Conservation (phyloP, 345 rosid genomes). For the Erysimum cheiranthoides region DNA sequence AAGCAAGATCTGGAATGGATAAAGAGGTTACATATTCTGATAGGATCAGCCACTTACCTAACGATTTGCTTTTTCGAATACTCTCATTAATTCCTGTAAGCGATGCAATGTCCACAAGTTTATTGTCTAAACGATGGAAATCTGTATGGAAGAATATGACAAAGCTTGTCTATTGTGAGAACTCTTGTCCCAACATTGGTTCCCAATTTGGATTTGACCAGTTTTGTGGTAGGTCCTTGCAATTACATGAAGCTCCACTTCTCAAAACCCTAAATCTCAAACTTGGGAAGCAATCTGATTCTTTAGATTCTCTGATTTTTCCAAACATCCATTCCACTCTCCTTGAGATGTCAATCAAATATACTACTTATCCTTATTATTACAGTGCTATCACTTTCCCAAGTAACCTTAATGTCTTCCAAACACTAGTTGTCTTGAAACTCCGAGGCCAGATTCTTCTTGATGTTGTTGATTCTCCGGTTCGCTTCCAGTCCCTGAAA, state of each 20-base stretch:
- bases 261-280: conserved; percentile 28
- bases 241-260: conserved; percentile 21
- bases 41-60: conserved; percentile 25
- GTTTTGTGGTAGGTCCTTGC: conserved; percentile 16
- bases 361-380: neutral
- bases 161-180: neutral
- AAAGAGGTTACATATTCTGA: neutral
- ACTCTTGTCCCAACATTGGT: neutral
- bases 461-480: conserved; percentile 23
- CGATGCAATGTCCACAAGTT: conserved; percentile 25
- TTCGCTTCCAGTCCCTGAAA: conserved; percentile 22
- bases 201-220: conserved; percentile 17
- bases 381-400: conserved; percentile 7
- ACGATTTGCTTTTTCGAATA: conserved; percentile 28
- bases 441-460: conserved; percentile 8
- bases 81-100: conserved; percentile 8
- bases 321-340: conserved; percentile 13
- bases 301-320: neutral
- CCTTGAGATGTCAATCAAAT: conserved; percentile 14
- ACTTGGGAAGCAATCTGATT: neutral
- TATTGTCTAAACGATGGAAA: conserved; percentile 33
- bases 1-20: neutral
- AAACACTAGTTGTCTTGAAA: conserved; percentile 27
- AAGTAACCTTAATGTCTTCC: neutral
- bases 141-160: conserved; percentile 25